phyloP scores from a whole-genome alignment of 1,139 yeast species.

The Debaryomyces robertsiae region DNA sequence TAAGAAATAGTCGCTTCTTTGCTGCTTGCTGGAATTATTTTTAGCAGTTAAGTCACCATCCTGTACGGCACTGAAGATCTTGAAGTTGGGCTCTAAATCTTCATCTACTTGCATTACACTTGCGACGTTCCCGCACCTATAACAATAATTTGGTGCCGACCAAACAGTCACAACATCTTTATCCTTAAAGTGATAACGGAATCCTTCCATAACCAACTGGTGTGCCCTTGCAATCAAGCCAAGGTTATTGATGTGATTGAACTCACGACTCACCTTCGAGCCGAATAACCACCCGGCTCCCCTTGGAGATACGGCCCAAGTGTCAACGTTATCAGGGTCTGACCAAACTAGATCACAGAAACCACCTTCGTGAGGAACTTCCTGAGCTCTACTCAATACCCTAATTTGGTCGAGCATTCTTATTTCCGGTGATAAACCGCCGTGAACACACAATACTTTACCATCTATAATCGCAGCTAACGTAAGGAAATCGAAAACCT shows the following conservation, averaged over 20 bases:
- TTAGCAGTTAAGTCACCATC: constrained; percentile 73
- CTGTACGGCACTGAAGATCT: constrained; percentile 93
- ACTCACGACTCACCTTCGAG: constrained; percentile 87
- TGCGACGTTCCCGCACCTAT: constrained; percentile 97
- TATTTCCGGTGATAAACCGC: constrained; percentile 96
- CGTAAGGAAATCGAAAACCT: constrained; percentile 90
- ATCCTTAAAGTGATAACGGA: constrained; percentile 90
- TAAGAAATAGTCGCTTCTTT: constrained; percentile 83
- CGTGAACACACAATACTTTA: constrained; percentile 89
- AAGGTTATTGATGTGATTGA: constrained; percentile 88
- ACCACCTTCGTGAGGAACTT: constrained; percentile 98
- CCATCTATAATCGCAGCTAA: constrained; percentile 96
- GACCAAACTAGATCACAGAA: constrained; percentile 97
- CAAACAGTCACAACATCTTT: constrained; percentile 97
- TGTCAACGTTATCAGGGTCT: constrained; percentile 96
- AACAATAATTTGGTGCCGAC: constrained; percentile 98
- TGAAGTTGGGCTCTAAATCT: constrained; percentile 82
- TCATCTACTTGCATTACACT: constrained; percentile 96
- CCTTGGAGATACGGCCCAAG: constrained; percentile 98
- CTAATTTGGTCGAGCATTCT: constrained; percentile 96
- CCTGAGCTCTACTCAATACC: constrained; percentile 95
- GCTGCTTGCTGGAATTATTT: constrained; percentile 68
- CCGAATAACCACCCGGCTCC: constrained; percentile 99
- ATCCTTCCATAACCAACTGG: constrained; percentile 98
- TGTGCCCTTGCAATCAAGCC: constrained; percentile 93